Evolutionary conservation across 2,329 filamentous ascomycete species (phyloP).

Genomic region (Claviceps citrina): DNA sequence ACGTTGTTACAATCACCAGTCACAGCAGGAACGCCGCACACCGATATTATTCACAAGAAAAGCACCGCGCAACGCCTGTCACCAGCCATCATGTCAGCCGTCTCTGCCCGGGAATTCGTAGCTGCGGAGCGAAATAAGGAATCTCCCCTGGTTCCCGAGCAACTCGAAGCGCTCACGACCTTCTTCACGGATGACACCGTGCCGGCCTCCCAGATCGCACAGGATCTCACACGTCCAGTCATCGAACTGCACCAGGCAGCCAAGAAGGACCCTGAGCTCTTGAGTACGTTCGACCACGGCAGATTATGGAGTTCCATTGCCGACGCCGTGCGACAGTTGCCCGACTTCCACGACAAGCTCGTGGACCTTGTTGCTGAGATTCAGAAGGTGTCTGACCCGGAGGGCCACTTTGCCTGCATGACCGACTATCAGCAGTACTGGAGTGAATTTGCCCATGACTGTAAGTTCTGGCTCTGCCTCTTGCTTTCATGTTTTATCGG

Average conservation of each 20-base stretch:
- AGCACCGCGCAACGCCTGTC: too few relatives aligned
- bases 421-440: neutral
- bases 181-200: neutral
- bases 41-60: too few relatives aligned
- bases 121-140: neutral
- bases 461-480: neutral
- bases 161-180: neutral
- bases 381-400: constrained; percentile 1
- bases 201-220: neutral
- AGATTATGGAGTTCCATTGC: constrained; percentile 1
- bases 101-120: neutral
- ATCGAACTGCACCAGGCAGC: neutral
- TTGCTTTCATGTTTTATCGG: neutral
- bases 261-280: neutral
- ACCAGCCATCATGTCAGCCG: neutral
- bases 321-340: neutral
- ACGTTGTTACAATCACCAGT: too few relatives aligned
- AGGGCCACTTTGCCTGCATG: neutral
- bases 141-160: neutral
- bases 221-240: constrained; percentile 1
- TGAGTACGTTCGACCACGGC: neutral
- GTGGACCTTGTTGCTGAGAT: constrained; percentile 1
- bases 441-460: constrained; percentile 1
- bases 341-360: neutral
- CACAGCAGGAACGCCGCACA: too few relatives aligned